Evolutionary conservation across 192 early-diverging fungal species (phyloP).

Genomic region (Coemansia sp.): DNA sequence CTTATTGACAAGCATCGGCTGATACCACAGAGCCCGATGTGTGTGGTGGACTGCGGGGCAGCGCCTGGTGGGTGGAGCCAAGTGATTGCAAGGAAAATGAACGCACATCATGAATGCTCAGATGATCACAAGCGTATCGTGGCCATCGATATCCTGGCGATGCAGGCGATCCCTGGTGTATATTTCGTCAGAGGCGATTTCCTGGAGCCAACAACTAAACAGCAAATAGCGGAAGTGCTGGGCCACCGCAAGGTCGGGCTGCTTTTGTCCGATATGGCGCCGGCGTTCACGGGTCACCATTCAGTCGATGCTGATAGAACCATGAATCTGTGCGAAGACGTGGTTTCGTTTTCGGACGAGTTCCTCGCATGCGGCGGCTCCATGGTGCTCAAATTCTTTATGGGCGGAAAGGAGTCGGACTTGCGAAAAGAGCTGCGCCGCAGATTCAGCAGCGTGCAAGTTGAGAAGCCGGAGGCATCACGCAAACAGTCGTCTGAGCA

Average conservation of each 20-base stretch:
- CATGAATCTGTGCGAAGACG: slow-evolving; percentile 68
- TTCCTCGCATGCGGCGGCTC: slow-evolving; percentile 26
- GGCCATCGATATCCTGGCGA: slow-evolving; percentile 70
- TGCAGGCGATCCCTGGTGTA: slow-evolving; percentile 66
- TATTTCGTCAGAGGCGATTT: slow-evolving; percentile 71
- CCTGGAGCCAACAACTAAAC: slow-evolving; percentile 44
- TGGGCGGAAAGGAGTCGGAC: slow-evolving; percentile 61
- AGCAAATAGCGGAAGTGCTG: slow-evolving; percentile 32
- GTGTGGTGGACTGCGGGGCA: slow-evolving; percentile 68
- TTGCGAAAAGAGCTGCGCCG: slow-evolving; percentile 48
- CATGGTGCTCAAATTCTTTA: slow-evolving; percentile 63
- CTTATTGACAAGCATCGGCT: slow-evolving; percentile 57
- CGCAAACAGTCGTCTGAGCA: slow-evolving; percentile 68
- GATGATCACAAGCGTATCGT: slow-evolving; percentile 40
- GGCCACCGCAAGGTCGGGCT: slow-evolving; percentile 45
- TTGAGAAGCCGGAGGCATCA: slow-evolving; percentile 73
- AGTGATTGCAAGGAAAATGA: slow-evolving; percentile 52
- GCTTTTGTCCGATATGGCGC: slow-evolving; percentile 77
- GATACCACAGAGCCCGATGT: slow-evolving; percentile 17
- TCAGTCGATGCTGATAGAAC: slow-evolving; percentile 65
- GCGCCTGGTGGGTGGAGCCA: slow-evolving; percentile 82
- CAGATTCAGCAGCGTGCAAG: slow-evolving; percentile 57
- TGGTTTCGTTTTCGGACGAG: slow-evolving; percentile 62
- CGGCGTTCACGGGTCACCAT: slow-evolving; percentile 71
- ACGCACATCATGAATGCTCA: not conserved